Conservation (phyloP, 2,329 filamentous ascomycete genomes). For the Lachnellula hyalina region DNA sequence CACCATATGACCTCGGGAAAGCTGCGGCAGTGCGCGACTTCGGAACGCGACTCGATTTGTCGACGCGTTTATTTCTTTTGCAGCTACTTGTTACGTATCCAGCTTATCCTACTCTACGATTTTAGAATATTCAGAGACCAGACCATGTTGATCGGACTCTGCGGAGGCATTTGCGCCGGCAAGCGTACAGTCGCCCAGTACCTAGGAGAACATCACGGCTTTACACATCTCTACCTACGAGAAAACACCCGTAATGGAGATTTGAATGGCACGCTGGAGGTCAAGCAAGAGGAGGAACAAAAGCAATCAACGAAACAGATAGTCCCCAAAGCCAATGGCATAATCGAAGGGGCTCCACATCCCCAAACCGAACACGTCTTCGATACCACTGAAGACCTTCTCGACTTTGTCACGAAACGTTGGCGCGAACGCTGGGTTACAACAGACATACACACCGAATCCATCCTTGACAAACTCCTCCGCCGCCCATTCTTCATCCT, state of each 20-base stretch:
- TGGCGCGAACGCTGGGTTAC: slow-evolving; percentile 86
- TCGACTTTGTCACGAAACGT: slow-evolving; percentile 78
- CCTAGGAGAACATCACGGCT: slow-evolving; percentile 77
- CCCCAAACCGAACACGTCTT: slow-evolving; percentile 42
- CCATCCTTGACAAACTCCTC: slow-evolving; percentile 67
- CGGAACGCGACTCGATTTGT: background rate
- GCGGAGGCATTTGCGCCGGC: slow-evolving; percentile 84
- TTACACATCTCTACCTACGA: slow-evolving; percentile 64
- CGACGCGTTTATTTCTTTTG: no score
- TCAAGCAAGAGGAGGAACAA: slow-evolving; percentile 2
- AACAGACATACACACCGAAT: slow-evolving; percentile 71
- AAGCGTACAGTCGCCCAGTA: slow-evolving; percentile 88
- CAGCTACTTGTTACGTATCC: no score
- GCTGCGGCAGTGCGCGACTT: no score
- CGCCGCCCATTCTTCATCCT: slow-evolving; percentile 89
- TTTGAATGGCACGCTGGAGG: slow-evolving; percentile 1
- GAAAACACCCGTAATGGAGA: slow-evolving; percentile 10
- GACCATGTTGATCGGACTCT: slow-evolving; percentile 70
- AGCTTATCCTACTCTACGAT: no score
- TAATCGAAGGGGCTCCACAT: background rate
- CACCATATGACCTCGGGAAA: background rate
- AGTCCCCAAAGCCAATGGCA: slow-evolving; percentile 9
- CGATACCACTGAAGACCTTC: slow-evolving; percentile 57
- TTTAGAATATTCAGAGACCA: slow-evolving; percentile 29
- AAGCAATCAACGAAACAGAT: slow-evolving; percentile 1